Conservation (phyloP, 169 alveolate species). For the Cyclospora cayetanensis region DNA sequence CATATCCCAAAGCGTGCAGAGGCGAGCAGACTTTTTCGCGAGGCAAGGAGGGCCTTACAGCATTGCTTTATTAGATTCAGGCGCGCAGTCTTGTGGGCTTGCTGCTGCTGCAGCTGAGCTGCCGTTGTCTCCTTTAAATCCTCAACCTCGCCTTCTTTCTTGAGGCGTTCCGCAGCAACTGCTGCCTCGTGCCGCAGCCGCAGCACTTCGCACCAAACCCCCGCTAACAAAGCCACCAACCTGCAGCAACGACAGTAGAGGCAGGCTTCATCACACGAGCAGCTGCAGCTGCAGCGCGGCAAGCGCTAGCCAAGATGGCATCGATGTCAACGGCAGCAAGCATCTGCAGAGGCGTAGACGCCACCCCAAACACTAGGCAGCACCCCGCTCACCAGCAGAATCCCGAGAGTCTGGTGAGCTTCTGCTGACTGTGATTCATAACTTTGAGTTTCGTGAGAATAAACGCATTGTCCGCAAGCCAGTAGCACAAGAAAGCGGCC, state of each 20-base stretch:
- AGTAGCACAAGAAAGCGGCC: slow-evolving; percentile 11
- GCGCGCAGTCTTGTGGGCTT: neutral
- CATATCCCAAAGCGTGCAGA: too few relatives aligned
- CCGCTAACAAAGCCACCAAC: neutral
- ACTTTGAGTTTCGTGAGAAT: slow-evolving; percentile 29
- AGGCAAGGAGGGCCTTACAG: neutral
- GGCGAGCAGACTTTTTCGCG: neutral
- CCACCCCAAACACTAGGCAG: neutral
- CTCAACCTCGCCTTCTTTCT: neutral
- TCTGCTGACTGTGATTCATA: neutral
- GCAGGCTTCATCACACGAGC: too few relatives aligned
- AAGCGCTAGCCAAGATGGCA: neutral
- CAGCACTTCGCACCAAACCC: neutral
- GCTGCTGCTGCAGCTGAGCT: slow-evolving; percentile 37
- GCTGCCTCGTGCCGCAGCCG: slow-evolving; percentile 43
- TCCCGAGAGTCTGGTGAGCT: slow-evolving; percentile 47
- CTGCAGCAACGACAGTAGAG: too few relatives aligned
- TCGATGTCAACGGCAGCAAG: neutral
- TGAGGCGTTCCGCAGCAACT: neutral
- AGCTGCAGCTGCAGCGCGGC: too few relatives aligned
- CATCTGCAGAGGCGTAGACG: neutral
- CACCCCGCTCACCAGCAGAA: neutral
- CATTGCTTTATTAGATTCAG: slow-evolving; percentile 28
- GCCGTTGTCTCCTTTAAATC: neutral
- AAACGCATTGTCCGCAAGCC: slow-evolving; percentile 35